A percentile compares a stretch with the other conserved stretches of the same genome.
Conservation (phyloP, 75 land plant species). For the Chamaecyparis obtusa region DNA sequence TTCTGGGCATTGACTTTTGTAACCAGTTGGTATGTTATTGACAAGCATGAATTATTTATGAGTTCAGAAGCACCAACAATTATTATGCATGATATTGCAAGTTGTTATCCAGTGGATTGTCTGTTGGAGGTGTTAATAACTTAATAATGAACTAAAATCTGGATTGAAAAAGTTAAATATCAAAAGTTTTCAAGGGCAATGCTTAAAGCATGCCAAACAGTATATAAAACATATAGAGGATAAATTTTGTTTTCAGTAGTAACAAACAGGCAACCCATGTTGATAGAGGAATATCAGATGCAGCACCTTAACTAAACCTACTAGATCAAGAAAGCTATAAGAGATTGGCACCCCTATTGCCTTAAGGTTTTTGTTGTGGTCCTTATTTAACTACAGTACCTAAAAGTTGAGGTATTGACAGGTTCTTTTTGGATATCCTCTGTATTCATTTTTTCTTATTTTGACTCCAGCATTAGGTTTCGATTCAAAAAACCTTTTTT, state of each 20-base stretch:
- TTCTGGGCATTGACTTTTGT: background rate
- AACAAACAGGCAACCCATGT: background rate
- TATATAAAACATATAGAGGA: background rate
- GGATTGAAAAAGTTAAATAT: background rate
- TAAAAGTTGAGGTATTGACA: background rate
- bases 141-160: background rate
- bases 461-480: background rate
- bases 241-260: background rate
- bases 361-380: background rate
- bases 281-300: background rate
- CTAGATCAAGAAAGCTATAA: background rate
- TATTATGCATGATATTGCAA: background rate
- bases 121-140: background rate
- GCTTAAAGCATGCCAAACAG: background rate
- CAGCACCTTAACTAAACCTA: background rate
- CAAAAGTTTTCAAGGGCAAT: background rate
- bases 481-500: background rate
- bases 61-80: background rate
- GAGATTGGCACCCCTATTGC: background rate
- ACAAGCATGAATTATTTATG: background rate
- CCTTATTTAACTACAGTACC: background rate
- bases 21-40: background rate
- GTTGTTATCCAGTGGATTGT: background rate
- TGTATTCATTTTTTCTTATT: background rate
- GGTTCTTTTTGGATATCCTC: background rate